Evolutionary conservation across 2,329 filamentous ascomycete species (phyloP), one percentile per base, ranked within the genome.

Genomic region (Claviceps purpurea): DNA sequence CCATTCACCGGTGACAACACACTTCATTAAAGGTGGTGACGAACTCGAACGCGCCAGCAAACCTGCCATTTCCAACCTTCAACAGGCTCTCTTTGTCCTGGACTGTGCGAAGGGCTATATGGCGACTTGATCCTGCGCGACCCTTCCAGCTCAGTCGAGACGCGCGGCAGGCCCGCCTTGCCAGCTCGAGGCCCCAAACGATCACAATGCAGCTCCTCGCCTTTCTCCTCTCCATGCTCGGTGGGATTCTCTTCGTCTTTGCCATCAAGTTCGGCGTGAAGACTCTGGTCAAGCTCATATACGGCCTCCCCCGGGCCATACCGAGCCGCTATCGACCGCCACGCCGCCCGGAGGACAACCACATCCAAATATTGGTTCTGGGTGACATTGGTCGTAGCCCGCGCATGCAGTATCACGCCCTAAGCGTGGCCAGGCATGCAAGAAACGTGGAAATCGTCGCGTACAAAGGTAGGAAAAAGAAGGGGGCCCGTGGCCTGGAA

Each of bases 401-500:
- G 49, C 88, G 93, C 52, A 98, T 98, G 91, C 90, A 97, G 64
- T 97, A 98, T 62, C 93, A 98, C 76, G 91, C 91, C 20, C 73
- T 95, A 59, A 97, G 91, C 65, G 82, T 97, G 61, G 88, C 89
- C 42, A 86, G 84, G 61, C 82, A 89, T 62, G 88, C 88, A 24
- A 85, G 82, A 6, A 76, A 77, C 38, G 91, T 96, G 20, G 83
- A 91, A 64, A 72, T 98, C 13, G 84, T 98, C 59, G 93, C 91
- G 46, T 97, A 96, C 65, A 75, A 84, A 64, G 88, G 89, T 90
- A 45, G 47, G 56, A 24, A 22, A 24, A 24, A 44, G 6, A 34
- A 1, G 30, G 10, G 30, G 30, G 11, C 30, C 30, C 4, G 3
- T 11, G 10, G 10, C 30, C 30, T 34, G 30, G 30, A 34, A 11